Evolutionary conservation across 2,329 filamentous ascomycete genomes (phyloP), one percentile per base, ranked within the genome.

Genomic region (Rutstroemia sp.): DNA sequence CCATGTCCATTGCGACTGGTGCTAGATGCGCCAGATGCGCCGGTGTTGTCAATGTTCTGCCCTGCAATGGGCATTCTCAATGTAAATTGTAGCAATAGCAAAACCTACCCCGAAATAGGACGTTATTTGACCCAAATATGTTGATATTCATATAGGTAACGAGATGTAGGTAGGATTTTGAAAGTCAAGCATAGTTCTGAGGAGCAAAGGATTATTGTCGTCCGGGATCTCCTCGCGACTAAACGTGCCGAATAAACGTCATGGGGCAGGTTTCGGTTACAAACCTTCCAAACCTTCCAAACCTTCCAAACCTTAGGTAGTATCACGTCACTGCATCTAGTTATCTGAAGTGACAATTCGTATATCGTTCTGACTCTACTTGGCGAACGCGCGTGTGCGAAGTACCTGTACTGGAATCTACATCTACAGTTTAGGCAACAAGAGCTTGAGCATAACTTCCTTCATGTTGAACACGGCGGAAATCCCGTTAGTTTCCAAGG

Each of bases 51-150:
- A 38, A 56, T 51, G 10, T 42, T 38, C 25, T 27, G 53, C 49
- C 47, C 47, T 10, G 37, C 45, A 54, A 42, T 46, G 50, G 51
- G 49, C 55, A 57, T 57, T 27, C 27, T 56, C 47, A 34, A 38
- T 8, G 34, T 19, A 19, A 19, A 51, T 38, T 47, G 27, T 45
- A 21, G 53, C 19, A 21, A 55, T 55, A 25, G 12, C 46, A 45
- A 49, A 42, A 50, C n/a, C 53, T 19, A 38, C 42, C 27, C 27
- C 18, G 18, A 47, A 23, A 6, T 7, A 47, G 14, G 23, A 47
- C 16, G 21, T 30, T 47, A 30, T 4, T 47, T 7, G 44, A 21
- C n/a, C 41, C 10, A 19, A 18, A 44, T 44, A 21, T 21, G 14
- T 21, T 21, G 18, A 19, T 21, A 44, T 4, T 44, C 21, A 19